phyloP scores from a whole-genome alignment of 768 basidiomycete species.

The Rickenella mellea region DNA sequence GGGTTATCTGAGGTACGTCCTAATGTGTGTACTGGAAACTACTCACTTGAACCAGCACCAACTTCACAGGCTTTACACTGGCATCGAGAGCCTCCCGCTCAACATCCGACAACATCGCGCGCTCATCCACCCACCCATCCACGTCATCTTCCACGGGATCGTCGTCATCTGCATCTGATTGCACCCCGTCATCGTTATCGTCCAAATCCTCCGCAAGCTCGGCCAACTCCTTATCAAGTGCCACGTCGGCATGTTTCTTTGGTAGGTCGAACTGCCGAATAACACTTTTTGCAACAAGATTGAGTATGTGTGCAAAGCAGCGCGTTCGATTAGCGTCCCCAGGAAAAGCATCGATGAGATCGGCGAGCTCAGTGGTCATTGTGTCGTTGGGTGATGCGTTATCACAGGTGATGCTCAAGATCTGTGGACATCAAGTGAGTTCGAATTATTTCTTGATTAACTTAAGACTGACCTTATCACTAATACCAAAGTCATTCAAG shows the following conservation, averaged over 20 bases:
- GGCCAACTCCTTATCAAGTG: slow-evolving; percentile 8
- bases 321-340: slow-evolving; percentile 11
- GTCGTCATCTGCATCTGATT: too few relatives aligned
- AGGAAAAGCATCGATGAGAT: slow-evolving; percentile 10
- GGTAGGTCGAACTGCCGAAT: slow-evolving; percentile 3
- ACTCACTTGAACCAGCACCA: slow-evolving; percentile 24
- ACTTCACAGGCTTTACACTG: slow-evolving; percentile 13
- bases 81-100: slow-evolving; percentile 12
- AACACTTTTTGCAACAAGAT: slow-evolving; percentile 18
- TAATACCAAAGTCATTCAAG: neutral
- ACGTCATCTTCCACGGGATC: slow-evolving; percentile 8
- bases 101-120: slow-evolving; percentile 4
- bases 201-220: slow-evolving; percentile 5
- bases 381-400: slow-evolving; percentile 6
- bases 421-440: too few relatives aligned
- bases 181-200: slow-evolving; percentile 4
- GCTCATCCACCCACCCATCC: slow-evolving; percentile 18
- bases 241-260: neutral
- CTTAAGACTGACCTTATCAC: neutral
- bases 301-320: slow-evolving; percentile 21
- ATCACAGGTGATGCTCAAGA: slow-evolving; percentile 4
- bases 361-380: slow-evolving; percentile 1
- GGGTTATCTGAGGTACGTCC: neutral
- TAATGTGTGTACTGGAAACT: neutral
- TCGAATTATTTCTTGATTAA: neutral